A percentile compares a stretch with the other conserved stretches of the same genome.
Evolutionary conservation across 108 stramenopile genomes (phyloP).

Genomic region (Phaeodactylum tricornutum): DNA sequence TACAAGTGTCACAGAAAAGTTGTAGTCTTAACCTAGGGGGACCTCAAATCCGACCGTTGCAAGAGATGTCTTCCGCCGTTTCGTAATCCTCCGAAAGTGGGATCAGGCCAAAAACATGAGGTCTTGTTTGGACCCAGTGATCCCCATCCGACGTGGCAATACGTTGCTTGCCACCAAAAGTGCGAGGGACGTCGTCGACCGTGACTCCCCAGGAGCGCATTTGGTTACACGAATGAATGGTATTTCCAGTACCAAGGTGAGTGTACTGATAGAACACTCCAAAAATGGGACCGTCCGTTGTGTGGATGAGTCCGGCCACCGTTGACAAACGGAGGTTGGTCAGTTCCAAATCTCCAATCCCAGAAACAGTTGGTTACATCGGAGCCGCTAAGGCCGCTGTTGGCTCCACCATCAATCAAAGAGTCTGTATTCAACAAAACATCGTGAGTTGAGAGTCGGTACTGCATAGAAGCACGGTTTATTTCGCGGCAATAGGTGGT

Average conservation of each 20-base stretch:
- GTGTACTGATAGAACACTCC: conserved; percentile 21
- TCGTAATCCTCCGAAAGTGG: conserved; percentile 1
- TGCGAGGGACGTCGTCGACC: conserved; percentile 10
- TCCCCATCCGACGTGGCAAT: conserved; percentile 39
- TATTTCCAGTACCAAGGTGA: conserved; percentile 2
- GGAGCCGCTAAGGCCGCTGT: conserved; percentile 17
- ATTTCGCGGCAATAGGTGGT: no score
- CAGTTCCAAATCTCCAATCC: conserved; percentile 19
- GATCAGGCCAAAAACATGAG: conserved; percentile 7
- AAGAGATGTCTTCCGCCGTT: conserved; percentile 3
- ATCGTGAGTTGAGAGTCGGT: no score
- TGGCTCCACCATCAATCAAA: conserved; percentile 25
- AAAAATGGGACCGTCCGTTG: neutral
- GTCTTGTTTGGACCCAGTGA: conserved; percentile 38
- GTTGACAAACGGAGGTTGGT: conserved; percentile 7
- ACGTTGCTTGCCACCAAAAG: conserved; percentile 6
- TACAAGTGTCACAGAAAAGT: no score
- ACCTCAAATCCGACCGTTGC: conserved; percentile 8
- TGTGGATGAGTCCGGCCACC: conserved; percentile 11
- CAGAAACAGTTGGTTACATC: conserved; percentile 14
- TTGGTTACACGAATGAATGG: conserved; percentile 20
- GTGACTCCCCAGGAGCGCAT: neutral
- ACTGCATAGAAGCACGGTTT: no score
- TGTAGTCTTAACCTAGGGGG: no score
- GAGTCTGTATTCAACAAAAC: no score